Conservation (phyloP, 2,329 filamentous ascomycete genomes). For the Rhytidhysteron rufulum region DNA sequence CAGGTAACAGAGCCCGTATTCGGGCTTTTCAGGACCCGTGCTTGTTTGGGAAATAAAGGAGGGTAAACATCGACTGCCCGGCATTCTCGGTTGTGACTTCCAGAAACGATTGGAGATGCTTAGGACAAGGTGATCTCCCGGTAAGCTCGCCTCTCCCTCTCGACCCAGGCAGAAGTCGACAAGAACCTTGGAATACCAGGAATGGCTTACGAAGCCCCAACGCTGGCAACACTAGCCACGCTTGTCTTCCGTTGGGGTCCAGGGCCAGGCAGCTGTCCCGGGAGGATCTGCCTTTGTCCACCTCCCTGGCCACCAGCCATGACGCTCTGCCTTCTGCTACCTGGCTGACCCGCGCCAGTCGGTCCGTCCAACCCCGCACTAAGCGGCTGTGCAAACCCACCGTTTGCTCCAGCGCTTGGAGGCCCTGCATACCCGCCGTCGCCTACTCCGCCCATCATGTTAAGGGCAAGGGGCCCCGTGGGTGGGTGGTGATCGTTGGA, state of each 20-base stretch:
- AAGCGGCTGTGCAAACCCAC: slow-evolving; percentile 20
- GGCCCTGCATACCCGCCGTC: slow-evolving; percentile 25
- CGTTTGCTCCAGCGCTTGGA: slow-evolving; percentile 19
- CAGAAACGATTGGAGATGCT: no score
- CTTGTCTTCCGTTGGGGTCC: slow-evolving; percentile 27
- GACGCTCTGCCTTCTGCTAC: slow-evolving; percentile 26
- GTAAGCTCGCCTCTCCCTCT: no score
- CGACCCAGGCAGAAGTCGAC: no score
- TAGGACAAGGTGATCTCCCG: no score
- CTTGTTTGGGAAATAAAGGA: no score
- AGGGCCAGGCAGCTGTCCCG: slow-evolving; percentile 34
- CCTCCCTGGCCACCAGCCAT: slow-evolving; percentile 15
- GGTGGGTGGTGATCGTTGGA: slow-evolving; percentile 19
- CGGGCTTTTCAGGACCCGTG: no score
- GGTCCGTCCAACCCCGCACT: slow-evolving; percentile 28
- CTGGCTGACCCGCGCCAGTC: slow-evolving; percentile 9
- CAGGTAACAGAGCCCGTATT: no score
- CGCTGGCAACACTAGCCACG: slow-evolving; percentile 22
- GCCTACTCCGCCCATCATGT: slow-evolving; percentile 28
- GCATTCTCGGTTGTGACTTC: no score
- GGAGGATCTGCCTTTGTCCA: slow-evolving; percentile 33
- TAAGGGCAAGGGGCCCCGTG: slow-evolving; percentile 21
- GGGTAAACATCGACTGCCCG: no score
- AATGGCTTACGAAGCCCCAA: no score
- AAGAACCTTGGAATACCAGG: no score